Evolutionary conservation across 495 filamentous ascomycete species (phyloP), one percentile per base, ranked within the genome.

Genomic region (Staphylotrichum tortipilum): DNA sequence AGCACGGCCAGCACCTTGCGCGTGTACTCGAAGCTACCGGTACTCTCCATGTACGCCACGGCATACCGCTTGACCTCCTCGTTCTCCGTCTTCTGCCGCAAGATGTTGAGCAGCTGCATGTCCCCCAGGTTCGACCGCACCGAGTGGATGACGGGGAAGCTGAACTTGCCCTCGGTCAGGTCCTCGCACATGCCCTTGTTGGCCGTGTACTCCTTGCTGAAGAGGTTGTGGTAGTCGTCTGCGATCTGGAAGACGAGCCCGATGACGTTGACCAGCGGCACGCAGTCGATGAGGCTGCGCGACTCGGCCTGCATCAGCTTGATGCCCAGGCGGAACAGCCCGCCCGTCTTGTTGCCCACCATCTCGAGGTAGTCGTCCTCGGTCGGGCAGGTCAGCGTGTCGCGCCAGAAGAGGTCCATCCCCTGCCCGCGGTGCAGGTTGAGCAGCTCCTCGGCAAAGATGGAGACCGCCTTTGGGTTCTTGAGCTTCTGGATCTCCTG

Each of bases 291-390:
- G 31, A 57, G 62, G 35, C 72, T 74, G 21, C 68, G 66, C 53
- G 84, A 88, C 64, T 94, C 88, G 24, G 88, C 88, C 66, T 95
- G 89, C 92, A 99, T 97, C 24, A 99, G 73, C 66, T 94, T 92
- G 53, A 97, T 81, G 21, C 89, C 92, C 10, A 99, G 75, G 42
- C 92, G 80, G 75, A 99, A 97, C 8, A 99, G 77, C 2, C 92
- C 92, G 22, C 92, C 92, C 3, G 92, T 99, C 68, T 99, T 97
- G 70, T 97, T 97, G 55, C 83, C 82, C 35, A 98, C 94, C 92
- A 98, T 98, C 66, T 97, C 91, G 14, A 98, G 78, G 69, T 98
- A 98, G 62, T 97, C 91, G 53, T 95, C 89, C 68, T 97, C 91
- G 38, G 79, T 89, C 23, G 92, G 92, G 64, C 89, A 95, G 26